phyloP scores from a whole-genome alignment of 352 stramenopile species.

The Pseudoperonospora humuli region DNA sequence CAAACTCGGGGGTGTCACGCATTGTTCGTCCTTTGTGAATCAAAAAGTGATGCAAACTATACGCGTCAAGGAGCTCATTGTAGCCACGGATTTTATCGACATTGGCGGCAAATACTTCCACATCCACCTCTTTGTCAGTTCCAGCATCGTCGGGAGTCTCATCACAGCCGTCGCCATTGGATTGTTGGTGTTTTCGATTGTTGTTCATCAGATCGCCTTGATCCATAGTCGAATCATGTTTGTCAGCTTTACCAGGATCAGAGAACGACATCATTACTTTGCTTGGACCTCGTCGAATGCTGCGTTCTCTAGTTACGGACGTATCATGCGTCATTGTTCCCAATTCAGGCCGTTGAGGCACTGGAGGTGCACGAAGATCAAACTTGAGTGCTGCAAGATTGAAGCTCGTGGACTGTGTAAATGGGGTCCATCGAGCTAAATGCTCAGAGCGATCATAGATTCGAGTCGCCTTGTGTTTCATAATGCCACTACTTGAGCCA shows the following conservation, averaged over 20 bases:
- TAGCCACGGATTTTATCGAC: conserved; percentile 76
- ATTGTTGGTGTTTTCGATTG: conserved; percentile 1
- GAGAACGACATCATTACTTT: too few species aligned
- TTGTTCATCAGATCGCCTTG: conserved; percentile 19
- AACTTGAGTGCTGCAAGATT: too few species aligned
- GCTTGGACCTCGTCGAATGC: too few species aligned
- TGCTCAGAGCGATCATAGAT: conserved; percentile 59
- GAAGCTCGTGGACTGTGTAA: conserved; percentile 58
- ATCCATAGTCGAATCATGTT: too few species aligned
- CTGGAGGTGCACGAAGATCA: too few species aligned
- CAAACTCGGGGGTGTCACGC: conserved; percentile 70
- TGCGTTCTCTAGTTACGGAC: too few species aligned
- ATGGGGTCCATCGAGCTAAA: conserved; percentile 34
- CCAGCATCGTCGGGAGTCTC: conserved; percentile 11
- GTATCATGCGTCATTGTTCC: too few species aligned
- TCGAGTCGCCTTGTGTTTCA: conserved; percentile 40
- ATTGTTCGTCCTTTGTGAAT: conserved; percentile 81
- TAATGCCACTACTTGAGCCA: conserved; percentile 31
- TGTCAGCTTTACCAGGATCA: too few species aligned
- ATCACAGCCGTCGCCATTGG: conserved; percentile 11
- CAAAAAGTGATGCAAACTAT: conserved; percentile 86
- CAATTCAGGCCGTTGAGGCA: too few species aligned
- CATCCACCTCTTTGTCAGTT: conserved; percentile 27
- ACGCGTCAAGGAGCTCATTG: conserved; percentile 71
- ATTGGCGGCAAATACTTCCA: too few species aligned